These are phyloP conservation scores for Hericium erinaceus DNA, from an alignment of 768 basidiomycete species.

Conservation along the genomic window DNA sequence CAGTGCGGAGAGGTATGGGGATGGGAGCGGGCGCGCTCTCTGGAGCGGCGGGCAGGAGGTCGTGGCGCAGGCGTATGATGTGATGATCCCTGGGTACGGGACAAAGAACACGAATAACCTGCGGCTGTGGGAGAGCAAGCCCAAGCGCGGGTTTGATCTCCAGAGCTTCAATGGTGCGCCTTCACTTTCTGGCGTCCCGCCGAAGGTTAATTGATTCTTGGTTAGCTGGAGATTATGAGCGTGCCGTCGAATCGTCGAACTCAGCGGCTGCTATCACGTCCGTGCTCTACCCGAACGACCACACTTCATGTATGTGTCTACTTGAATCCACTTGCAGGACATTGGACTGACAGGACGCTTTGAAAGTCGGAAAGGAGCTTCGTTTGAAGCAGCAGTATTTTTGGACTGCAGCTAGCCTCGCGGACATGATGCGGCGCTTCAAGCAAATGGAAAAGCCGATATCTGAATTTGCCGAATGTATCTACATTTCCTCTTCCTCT, in stretches of 20 bases:
- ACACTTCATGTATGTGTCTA: conserved; percentile 37
- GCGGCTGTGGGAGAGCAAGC: conserved; percentile 74
- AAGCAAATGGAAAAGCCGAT: conserved; percentile 81
- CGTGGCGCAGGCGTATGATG: conserved; percentile 87
- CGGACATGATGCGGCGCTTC: conserved; percentile 89
- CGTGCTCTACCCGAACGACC: conserved; percentile 94
- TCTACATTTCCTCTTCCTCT: conserved; percentile 3
- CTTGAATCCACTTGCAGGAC: not conserved
- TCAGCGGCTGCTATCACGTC: conserved; percentile 90
- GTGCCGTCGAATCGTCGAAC: conserved; percentile 79
- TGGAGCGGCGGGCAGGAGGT: conserved; percentile 94
- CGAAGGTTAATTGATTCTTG: not conserved
- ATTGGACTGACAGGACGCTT: not conserved
- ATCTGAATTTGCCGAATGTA: conserved; percentile 74
- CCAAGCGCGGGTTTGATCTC: conserved; percentile 86
- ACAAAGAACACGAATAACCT: conserved; percentile 89
- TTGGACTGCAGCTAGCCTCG: conserved; percentile 82
- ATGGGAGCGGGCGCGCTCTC: conserved; percentile 41
- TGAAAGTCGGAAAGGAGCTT: conserved; percentile 71
- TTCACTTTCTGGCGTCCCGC: not conserved
- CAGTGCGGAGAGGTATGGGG: conserved; percentile 54
- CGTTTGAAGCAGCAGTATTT: conserved; percentile 97
- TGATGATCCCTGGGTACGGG: conserved; percentile 84
- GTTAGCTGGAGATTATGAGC: conserved; percentile 86
- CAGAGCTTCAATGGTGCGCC: conserved; percentile 84